Base-by-base conservation (phyloP, 2,329 filamentous ascomycete species). In the Aspergillus uvarum region DNA sequence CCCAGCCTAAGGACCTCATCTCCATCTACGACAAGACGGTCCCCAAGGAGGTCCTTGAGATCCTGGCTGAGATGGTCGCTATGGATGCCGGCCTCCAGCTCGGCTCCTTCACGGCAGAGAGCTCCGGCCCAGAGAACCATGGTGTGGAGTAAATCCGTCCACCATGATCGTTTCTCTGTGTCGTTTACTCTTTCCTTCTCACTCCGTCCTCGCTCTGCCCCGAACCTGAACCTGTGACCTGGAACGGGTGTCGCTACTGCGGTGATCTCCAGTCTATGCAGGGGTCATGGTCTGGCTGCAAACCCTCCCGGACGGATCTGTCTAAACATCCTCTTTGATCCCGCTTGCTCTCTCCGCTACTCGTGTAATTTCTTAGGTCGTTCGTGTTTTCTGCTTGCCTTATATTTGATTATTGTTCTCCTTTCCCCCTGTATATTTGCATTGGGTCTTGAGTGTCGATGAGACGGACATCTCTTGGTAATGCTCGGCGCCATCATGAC, bases 21-120 rank as follows among this genome's bases (percentile, higher is more conserved):
- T 86, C 86, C 72, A 96, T 99, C 78, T 99, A 99, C 80, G 95
- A 99, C 79, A 96, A 96, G 86, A 98, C 95, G 32, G 93, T 98
- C 50, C 89, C 94, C 70, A 97, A 97, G 90, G 93, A 93, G 64
- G 91, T 98, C 70, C 88, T 99, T 70, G 94, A 99, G 77, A 89
- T 98, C 70, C 87, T 99, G 64, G 95, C 95, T 67, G 92, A 97
- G 81, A 97, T 99, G 92, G 96, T 99, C 72, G 94, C 93, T 65
- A 87, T 93, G 77, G 95, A 98, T 80, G 86, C 89, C 64, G 87
- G 82, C 65, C 81, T 92, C 67, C 85, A 88, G 67, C 82, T 91
- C 64, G 85, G 81, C 56, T 69, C 72, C n/a, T 76, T 77, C 67
- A 76, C 75, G 51, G 68, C 72, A 47, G 74, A 72, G 35, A 60